These are phyloP conservation scores for Lagenaria siceraria DNA, from an alignment of 306 rosid genomes.

Conservation along the genomic window DNA sequence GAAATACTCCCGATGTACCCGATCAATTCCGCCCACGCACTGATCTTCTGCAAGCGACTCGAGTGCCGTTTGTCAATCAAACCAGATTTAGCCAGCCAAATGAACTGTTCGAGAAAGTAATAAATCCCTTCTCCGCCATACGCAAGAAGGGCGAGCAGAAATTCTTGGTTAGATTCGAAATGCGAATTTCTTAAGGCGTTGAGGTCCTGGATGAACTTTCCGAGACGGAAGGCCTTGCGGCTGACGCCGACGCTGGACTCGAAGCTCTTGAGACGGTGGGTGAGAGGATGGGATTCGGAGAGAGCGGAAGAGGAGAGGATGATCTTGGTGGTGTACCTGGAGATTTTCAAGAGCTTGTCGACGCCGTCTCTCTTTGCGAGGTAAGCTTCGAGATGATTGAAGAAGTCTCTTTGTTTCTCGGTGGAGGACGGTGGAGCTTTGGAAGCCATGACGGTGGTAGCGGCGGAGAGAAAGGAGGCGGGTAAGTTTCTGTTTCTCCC, in stretches of 20 bases:
- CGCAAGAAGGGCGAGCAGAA: constrained; percentile 33
- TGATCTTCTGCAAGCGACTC: constrained; percentile 22
- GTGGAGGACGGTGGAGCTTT: constrained; percentile 4
- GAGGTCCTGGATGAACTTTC: constrained; percentile 76
- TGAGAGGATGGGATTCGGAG: constrained; percentile 32
- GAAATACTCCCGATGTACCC: constrained; percentile 40
- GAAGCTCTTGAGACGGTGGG: constrained; percentile 53
- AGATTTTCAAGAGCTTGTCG: constrained; percentile 84
- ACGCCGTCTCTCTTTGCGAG: constrained; percentile 91
- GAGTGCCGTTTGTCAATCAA: constrained; percentile 32
- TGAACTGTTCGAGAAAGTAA: constrained; percentile 68
- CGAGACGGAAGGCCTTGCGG: constrained; percentile 85
- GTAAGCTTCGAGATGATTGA: constrained; percentile 58
- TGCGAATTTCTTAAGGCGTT: constrained; percentile 45
- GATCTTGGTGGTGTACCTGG: constrained; percentile 64
- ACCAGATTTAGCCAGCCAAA: constrained; percentile 77
- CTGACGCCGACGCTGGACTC: constrained; percentile 82
- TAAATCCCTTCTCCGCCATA: constrained; percentile 77
- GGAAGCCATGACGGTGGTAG: constrained; percentile 9
- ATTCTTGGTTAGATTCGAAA: constrained; percentile 20
- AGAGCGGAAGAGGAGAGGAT: constrained; percentile 48
- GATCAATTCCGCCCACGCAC: constrained; percentile 49
- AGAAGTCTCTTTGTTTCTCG: constrained; percentile 37
- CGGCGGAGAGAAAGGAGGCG: background rate
- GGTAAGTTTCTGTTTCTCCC: background rate